phyloP scores from a whole-genome alignment of 176 grass and related monocot species.

The Carex scoparia region DNA sequence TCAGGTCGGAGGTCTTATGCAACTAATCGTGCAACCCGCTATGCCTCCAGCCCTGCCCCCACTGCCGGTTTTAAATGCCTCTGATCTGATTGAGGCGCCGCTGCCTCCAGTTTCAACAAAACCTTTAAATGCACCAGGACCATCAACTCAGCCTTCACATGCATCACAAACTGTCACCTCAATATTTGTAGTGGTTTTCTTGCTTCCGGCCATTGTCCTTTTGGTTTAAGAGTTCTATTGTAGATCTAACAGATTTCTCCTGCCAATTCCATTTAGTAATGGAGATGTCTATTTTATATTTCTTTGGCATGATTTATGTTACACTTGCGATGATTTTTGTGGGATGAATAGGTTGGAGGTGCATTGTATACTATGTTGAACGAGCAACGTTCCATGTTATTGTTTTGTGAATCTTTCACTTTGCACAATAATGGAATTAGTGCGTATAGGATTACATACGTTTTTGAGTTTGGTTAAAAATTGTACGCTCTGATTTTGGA shows the following conservation, averaged over 20 bases:
- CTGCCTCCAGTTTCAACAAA: slow-evolving; percentile 31
- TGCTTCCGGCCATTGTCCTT: slow-evolving; percentile 24
- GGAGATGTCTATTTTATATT: slow-evolving; percentile 14
- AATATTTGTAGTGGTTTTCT: slow-evolving; percentile 16
- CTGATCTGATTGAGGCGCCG: slow-evolving; percentile 37
- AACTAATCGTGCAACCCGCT: neutral
- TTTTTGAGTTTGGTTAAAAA: neutral
- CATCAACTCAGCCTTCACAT: slow-evolving; percentile 23
- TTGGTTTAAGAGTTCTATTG: slow-evolving; percentile 17
- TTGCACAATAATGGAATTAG: neutral
- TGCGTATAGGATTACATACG: neutral
- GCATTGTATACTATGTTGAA: neutral
- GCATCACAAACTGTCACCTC: neutral
- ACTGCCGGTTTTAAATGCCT: slow-evolving; percentile 20
- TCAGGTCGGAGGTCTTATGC: slow-evolving; percentile 2
- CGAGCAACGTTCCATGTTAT: neutral
- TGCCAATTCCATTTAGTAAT: neutral
- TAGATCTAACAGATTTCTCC: neutral
- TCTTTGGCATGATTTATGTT: neutral
- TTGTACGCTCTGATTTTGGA: neutral
- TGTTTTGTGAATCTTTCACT: neutral
- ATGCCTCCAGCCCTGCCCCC: slow-evolving; percentile 42
- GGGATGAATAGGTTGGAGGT: neutral
- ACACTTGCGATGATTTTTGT: neutral
- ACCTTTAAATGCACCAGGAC: neutral